Evolutionary conservation across 345 rosid species (phyloP).

Genomic region (Linum tenue): DNA sequence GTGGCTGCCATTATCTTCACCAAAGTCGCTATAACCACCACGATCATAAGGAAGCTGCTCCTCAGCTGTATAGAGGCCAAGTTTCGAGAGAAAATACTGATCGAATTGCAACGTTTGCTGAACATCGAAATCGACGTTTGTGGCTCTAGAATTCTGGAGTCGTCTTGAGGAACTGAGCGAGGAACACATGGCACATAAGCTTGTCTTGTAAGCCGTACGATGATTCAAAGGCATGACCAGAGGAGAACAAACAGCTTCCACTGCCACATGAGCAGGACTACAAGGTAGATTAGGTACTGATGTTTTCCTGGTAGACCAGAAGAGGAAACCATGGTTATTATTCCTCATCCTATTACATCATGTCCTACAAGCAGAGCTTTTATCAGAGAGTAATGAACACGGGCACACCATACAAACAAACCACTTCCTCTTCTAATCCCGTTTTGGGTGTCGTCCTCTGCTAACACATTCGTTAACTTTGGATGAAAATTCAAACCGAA

Average conservation of each 20-base stretch:
- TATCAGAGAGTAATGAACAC: not conserved
- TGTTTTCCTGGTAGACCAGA: conserved; percentile 23
- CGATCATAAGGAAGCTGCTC: conserved; percentile 13
- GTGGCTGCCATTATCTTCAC: conserved; percentile 5
- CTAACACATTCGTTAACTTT: not conserved
- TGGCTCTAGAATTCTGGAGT: conserved; percentile 17
- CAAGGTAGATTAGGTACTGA: conserved; percentile 19
- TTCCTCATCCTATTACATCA: not conserved
- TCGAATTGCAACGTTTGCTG: conserved; percentile 13
- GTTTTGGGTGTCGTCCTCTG: not conserved
- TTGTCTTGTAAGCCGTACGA: not conserved
- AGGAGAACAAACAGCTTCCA: not conserved
- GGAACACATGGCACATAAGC: conserved; percentile 13
- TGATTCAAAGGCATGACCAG: conserved; percentile 4
- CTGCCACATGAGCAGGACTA: conserved; percentile 3
- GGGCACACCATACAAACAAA: not conserved
- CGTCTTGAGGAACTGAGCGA: conserved; percentile 18
- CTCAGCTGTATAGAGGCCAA: conserved; percentile 11
- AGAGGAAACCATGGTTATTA: conserved; percentile 1
- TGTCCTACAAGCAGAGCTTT: not conserved
- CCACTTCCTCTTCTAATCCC: not conserved
- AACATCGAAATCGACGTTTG: conserved; percentile 16
- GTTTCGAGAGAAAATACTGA: conserved; percentile 15
- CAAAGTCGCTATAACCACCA: conserved; percentile 6
- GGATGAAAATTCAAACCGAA: no score